These are phyloP conservation scores for carrot (Daucus carota) DNA, from an alignment of 129 eudicot species.

Conservation along the genomic window DNA sequence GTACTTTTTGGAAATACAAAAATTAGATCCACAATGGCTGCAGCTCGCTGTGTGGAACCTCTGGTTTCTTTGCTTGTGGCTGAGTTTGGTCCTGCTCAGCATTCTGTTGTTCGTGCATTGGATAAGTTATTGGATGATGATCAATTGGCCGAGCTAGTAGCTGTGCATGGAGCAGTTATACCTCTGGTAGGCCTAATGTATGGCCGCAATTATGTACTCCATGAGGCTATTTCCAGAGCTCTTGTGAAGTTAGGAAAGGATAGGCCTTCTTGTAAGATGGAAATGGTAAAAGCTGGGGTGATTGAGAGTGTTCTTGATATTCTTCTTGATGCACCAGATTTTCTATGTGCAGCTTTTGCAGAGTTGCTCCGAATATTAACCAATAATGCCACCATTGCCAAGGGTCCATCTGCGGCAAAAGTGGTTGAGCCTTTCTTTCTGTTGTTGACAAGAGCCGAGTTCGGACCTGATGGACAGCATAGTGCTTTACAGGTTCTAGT, in stretches of 20 bases:
- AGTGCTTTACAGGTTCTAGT: slow-evolving; percentile 92
- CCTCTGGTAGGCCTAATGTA: slow-evolving; percentile 93
- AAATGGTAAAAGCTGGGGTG: slow-evolving; percentile 98
- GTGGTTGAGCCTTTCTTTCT: slow-evolving; percentile 87
- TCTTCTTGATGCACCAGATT: slow-evolving; percentile 90
- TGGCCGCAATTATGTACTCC: slow-evolving; percentile 75
- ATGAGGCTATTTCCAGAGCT: slow-evolving; percentile 88
- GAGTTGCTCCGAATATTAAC: slow-evolving; percentile 87
- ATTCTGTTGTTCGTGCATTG: slow-evolving; percentile 79
- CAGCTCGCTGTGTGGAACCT: slow-evolving; percentile 98
- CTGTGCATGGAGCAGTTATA: slow-evolving; percentile 95
- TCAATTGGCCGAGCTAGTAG: slow-evolving; percentile 83
- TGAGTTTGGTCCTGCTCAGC: slow-evolving; percentile 82
- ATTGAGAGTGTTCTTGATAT: slow-evolving; percentile 82
- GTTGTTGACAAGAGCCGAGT: slow-evolving; percentile 61
- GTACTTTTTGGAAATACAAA: slow-evolving; percentile 89
- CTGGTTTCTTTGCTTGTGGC: slow-evolving; percentile 77
- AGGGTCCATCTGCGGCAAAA: slow-evolving; percentile 95
- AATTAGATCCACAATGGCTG: slow-evolving; percentile 83
- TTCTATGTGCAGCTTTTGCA: slow-evolving; percentile 86
- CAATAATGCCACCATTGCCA: slow-evolving; percentile 93
- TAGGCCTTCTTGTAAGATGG: slow-evolving; percentile 91
- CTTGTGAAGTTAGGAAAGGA: slow-evolving; percentile 96
- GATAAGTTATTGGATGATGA: slow-evolving; percentile 89
- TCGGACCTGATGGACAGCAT: slow-evolving; percentile 95